Evolutionary conservation across 108 stramenopile genomes (phyloP).

Genomic region (Skeletonema tropicum): DNA sequence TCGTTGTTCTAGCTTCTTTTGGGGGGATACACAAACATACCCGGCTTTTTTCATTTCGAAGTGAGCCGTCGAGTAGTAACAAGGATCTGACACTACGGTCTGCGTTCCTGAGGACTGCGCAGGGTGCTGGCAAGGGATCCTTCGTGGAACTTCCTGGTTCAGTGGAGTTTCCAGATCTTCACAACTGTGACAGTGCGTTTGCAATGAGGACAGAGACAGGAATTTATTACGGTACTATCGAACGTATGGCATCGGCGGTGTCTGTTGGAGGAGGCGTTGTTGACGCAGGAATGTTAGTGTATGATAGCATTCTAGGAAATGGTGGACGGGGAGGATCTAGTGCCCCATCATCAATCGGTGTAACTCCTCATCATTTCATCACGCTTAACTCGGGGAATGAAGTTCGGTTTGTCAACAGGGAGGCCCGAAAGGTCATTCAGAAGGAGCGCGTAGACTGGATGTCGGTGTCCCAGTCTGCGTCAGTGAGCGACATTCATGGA

Average conservation of each 20-base stretch:
- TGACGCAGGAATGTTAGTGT: conserved; percentile 80
- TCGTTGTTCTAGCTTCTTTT: conserved; percentile 72
- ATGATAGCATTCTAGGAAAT: conserved; percentile 37
- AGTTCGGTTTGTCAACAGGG: conserved; percentile 80
- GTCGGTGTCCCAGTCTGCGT: conserved; percentile 47
- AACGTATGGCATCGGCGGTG: conserved; percentile 50
- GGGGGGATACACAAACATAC: conserved; percentile 75
- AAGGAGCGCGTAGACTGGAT: conserved; percentile 82
- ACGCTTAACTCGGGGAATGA: conserved; percentile 69
- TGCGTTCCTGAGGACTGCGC: conserved; percentile 25
- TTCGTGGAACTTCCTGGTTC: conserved; percentile 83
- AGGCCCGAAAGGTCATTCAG: conserved; percentile 78
- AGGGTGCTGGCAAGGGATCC: conserved; percentile 30
- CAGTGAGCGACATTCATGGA: conserved; percentile 31
- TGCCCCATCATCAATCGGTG: conserved; percentile 45
- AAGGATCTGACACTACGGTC: conserved; percentile 29
- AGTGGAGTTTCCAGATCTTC: conserved; percentile 72
- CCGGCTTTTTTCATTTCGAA: conserved; percentile 76
- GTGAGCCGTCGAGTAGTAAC: conserved; percentile 18
- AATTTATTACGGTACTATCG: conserved; percentile 84
- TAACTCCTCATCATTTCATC: conserved; percentile 87
- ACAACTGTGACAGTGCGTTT: conserved; percentile 68
- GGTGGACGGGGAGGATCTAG: conserved; percentile 6
- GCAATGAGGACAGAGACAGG: conserved; percentile 79
- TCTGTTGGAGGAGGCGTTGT: conserved; percentile 55